Conservation (phyloP, 2,329 filamentous ascomycete genomes). For the Eurotiales sp. region DNA sequence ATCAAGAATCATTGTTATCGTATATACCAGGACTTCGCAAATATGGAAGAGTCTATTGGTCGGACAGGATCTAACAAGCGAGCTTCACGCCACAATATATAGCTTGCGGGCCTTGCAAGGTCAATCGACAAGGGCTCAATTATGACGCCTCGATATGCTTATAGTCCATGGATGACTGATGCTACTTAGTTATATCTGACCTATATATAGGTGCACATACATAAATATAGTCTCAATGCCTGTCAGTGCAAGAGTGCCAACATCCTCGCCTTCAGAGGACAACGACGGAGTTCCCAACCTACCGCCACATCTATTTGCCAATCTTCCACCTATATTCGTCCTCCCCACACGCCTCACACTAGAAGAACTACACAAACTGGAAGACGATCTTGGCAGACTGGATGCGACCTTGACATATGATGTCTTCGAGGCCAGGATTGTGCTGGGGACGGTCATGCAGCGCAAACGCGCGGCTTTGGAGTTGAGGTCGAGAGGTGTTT, state of each 20-base stretch:
- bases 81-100: too few relatives aligned
- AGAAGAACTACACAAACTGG: constrained; percentile 60
- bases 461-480: constrained; percentile 73
- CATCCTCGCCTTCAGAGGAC: constrained; percentile 5
- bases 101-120: too few relatives aligned
- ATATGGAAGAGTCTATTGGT: too few relatives aligned
- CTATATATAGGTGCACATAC: not conserved
- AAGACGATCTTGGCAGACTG: constrained; percentile 57
- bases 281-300: not conserved
- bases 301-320: constrained; percentile 26
- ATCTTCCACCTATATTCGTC: constrained; percentile 65
- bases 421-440: constrained; percentile 65
- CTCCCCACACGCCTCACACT: constrained; percentile 65
- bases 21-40: too few relatives aligned
- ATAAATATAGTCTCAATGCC: constrained; percentile 7
- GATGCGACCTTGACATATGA: constrained; percentile 65
- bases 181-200: not conserved
- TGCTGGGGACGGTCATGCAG: constrained; percentile 69
- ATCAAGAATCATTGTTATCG: too few relatives aligned
- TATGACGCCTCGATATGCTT: too few relatives aligned
- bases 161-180: not conserved
- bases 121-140: too few relatives aligned
- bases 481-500: constrained; percentile 63
- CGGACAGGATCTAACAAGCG: too few relatives aligned
- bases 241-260: constrained; percentile 4